Evolutionary conservation across 139 green algal species (phyloP).

Genomic region (Limnomonas spitsbergensis): DNA sequence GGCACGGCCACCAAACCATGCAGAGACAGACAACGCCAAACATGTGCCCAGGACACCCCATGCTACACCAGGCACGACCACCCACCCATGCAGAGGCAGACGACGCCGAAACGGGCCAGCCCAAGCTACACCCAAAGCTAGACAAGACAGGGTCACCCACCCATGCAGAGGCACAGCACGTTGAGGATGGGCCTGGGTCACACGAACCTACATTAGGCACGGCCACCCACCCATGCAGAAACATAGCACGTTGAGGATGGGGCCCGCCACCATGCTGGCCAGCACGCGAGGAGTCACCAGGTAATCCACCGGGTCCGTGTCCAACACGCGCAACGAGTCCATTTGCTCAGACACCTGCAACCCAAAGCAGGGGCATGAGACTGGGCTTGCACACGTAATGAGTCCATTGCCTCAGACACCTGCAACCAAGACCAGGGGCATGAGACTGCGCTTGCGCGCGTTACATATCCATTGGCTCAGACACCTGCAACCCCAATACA

Average conservation of each 20-base stretch:
- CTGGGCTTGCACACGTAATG: slow-evolving; percentile 68
- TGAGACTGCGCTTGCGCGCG: too few relatives aligned
- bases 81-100: too few relatives aligned
- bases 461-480: too few relatives aligned
- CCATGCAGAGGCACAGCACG: slow-evolving; percentile 93
- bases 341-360: slow-evolving; percentile 96
- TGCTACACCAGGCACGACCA: too few relatives aligned
- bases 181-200: slow-evolving; percentile 92
- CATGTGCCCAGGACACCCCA: too few relatives aligned
- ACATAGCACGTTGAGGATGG: slow-evolving; percentile 93
- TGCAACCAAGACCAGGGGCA: slow-evolving; percentile 34
- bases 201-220: too few relatives aligned
- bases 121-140: too few relatives aligned
- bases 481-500: too few relatives aligned
- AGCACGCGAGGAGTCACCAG: slow-evolving; percentile 91
- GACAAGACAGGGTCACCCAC: too few relatives aligned
- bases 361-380: neutral
- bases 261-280: slow-evolving; percentile 87
- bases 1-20: too few relatives aligned
- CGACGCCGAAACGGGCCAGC: too few relatives aligned
- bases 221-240: slow-evolving; percentile 89
- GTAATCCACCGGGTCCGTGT: slow-evolving; percentile 96
- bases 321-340: slow-evolving; percentile 91
- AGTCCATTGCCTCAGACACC: slow-evolving; percentile 97
- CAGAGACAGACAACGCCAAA: slow-evolving; percentile 94